Evolutionary conservation across 164 flowering plant genomes (phyloP).

Genomic region (Saururus chinensis): DNA sequence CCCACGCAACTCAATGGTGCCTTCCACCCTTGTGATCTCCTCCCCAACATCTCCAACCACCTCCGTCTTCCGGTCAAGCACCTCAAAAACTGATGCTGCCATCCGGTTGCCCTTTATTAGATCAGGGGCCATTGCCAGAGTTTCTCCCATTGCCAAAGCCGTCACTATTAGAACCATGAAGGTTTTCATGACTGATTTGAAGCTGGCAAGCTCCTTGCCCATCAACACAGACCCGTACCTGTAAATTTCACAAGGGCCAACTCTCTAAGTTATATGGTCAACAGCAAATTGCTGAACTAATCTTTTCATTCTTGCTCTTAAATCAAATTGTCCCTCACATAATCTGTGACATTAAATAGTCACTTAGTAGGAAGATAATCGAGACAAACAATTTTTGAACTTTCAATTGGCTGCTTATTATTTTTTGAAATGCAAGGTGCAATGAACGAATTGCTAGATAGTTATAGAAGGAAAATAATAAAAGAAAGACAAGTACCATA

Average conservation of each 20-base stretch:
- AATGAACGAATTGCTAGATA: neutral
- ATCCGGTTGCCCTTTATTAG: conserved; percentile 82
- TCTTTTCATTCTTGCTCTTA: neutral
- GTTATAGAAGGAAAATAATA: neutral
- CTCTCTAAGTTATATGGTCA: neutral
- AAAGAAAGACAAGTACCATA: conserved; percentile 45
- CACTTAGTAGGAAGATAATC: too few species aligned
- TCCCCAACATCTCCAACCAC: conserved; percentile 61
- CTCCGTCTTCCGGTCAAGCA: conserved; percentile 63
- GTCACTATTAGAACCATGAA: conserved; percentile 94
- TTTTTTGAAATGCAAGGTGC: too few species aligned
- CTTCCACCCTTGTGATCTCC: conserved; percentile 58
- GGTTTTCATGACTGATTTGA: conserved; percentile 84
- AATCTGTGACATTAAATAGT: too few species aligned
- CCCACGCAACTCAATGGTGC: conserved; percentile 59
- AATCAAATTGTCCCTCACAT: too few species aligned
- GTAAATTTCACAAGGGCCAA: neutral
- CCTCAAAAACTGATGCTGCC: conserved; percentile 83
- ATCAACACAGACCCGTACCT: conserved; percentile 94
- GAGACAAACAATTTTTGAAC: too few species aligned
- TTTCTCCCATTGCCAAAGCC: conserved; percentile 96
- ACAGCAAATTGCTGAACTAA: neutral
- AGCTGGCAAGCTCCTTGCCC: conserved; percentile 76
- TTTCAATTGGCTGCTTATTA: too few species aligned
- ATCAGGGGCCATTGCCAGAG: conserved; percentile 85